phyloP scores from a whole-genome alignment of 169 alveolate species.

The Cryptosporidium sp. region DNA sequence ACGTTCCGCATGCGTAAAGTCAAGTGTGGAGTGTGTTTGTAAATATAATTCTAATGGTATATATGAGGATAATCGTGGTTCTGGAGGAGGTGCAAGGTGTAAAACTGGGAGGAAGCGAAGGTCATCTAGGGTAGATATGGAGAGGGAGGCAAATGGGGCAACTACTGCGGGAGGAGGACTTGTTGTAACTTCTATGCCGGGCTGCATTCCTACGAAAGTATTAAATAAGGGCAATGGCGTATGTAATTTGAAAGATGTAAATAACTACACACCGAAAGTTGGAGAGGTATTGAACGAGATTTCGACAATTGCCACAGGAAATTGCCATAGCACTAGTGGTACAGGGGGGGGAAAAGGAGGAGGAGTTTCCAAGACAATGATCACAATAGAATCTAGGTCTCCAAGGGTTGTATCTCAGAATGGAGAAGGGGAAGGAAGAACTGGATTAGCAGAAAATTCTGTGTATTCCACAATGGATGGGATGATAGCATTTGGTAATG shows the following conservation, averaged over 20 bases:
- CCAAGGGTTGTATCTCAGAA: neutral
- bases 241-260: neutral
- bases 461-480: slow-evolving; percentile 52
- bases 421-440: neutral
- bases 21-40: neutral
- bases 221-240: neutral
- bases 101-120: slow-evolving; percentile 29
- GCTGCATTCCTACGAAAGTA: slow-evolving; percentile 4
- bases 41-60: neutral
- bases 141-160: neutral
- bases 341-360: neutral
- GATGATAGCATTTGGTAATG: slow-evolving; percentile 57
- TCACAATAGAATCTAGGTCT: neutral
- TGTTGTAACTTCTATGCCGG: neutral
- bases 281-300: neutral
- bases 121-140: neutral
- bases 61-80: neutral
- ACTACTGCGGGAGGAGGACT: no score
- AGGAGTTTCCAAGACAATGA: neutral
- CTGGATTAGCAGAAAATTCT: neutral
- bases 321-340: neutral
- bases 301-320: neutral
- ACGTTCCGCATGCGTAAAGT: neutral
- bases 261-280: neutral
- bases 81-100: slow-evolving; percentile 15